Base-by-base conservation (phyloP, 257 asterid species). In the Ophiorrhiza pumila region DNA sequence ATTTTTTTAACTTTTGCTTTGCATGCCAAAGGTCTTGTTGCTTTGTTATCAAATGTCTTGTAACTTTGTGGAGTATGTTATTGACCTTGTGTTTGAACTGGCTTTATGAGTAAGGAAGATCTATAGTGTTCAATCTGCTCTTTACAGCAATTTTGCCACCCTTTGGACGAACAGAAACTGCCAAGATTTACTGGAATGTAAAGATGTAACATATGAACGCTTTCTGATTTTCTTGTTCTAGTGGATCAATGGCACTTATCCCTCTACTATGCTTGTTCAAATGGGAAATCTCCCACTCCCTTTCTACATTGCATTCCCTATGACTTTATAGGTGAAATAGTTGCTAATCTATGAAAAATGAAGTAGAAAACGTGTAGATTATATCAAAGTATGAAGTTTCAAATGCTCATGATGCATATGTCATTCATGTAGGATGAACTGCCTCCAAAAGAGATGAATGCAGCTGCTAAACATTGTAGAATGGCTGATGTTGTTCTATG, bases 401-500 rank as follows among this genome's bases (percentile, higher is more conserved):
- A 10, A 17, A 31, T 52, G 60, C 71, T 71, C 72, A 66, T 66
- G 27, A 5, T 45, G 34, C 31, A 35, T n/a, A 46, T 45, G 7
- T 3, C 11, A 31, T 18, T 18, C 14, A 13, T 55, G 45, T 81
- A 94, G 97, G 99, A 94, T 80, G 99, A 96, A 65, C 79, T 94
- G 83, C 99, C 99, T 8, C 82, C 77, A 29, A 94, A 92, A 86
- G 99, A 91, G 88, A 94, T 94, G 88, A 83, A 85, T 86, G 91
- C 87, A 65, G 97, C 99, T 12, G 97, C 85, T 80, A 90, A 77
- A 77, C 97, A 94, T 76, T 94, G 99, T 89, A 84, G 80, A 90
- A 84, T 85, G 90, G 97, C 99, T 57, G 99, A 94, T 86, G 81
- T 94, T 39, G 96, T 94, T 64, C 68, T 94, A 78, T 94, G 99